A percentile compares a stretch with the other conserved stretches of the same genome.
Conservation (phyloP, 768 basidiomycete species). For the Pleurotus sapidus region DNA sequence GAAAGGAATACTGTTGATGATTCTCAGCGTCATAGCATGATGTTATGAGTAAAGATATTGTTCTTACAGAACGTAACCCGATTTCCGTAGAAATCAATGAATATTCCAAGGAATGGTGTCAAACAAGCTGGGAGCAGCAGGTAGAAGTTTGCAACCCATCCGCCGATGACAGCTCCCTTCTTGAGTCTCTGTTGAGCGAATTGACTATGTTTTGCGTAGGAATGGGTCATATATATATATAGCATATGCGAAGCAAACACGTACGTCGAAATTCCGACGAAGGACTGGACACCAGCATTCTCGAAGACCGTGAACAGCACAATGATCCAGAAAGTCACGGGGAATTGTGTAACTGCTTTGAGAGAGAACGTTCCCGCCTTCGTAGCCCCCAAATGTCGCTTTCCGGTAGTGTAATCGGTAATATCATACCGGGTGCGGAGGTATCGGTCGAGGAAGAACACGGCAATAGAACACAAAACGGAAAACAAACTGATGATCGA, state of each 20-base stretch:
- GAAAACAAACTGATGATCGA: conserved; percentile 35
- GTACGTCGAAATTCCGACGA: conserved; percentile 41
- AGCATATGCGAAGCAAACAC: conserved; percentile 7
- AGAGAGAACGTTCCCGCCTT: conserved; percentile 26
- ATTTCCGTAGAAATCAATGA: conserved; percentile 36
- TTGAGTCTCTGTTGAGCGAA: conserved; percentile 38
- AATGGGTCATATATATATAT: no score
- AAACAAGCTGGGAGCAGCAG: conserved; percentile 34
- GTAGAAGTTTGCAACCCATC: conserved; percentile 43
- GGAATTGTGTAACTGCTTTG: conserved; percentile 27
- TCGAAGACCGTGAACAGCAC: conserved; percentile 36
- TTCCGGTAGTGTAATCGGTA: conserved; percentile 33
- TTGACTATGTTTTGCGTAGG: conserved; percentile 22
- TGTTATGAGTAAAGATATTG: neutral
- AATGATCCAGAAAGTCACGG: conserved; percentile 38
- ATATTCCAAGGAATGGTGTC: conserved; percentile 38
- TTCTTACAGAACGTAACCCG: conserved; percentile 34
- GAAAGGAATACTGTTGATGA: conserved; percentile 32
- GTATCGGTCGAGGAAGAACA: conserved; percentile 34
- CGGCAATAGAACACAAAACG: conserved; percentile 29
- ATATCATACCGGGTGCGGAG: conserved; percentile 30
- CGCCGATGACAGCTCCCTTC: conserved; percentile 40
- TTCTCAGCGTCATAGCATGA: neutral
- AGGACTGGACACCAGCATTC: conserved; percentile 40
- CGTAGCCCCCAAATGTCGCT: conserved; percentile 20